Conservation (phyloP, 495 filamentous ascomycete genomes). For the Penicillium coprophilum region DNA sequence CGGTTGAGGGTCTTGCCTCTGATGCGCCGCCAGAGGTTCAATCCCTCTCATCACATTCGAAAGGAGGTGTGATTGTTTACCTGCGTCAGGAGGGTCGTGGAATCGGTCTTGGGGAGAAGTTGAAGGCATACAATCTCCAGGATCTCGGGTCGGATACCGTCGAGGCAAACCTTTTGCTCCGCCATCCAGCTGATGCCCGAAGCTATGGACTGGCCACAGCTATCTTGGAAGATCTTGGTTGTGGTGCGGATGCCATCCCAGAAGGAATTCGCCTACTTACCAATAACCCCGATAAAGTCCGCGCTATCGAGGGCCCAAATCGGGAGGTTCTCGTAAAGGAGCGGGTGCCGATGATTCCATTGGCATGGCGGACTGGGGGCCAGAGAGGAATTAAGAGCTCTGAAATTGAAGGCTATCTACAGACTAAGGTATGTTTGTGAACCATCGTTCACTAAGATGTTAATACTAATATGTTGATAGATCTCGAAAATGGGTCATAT, state of each 20-base stretch:
- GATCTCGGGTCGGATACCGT: slow-evolving; percentile 95
- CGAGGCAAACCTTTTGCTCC: slow-evolving; percentile 86
- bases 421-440: slow-evolving; percentile 69
- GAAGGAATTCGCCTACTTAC: slow-evolving; percentile 80
- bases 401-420: slow-evolving; percentile 90
- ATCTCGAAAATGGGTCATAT: slow-evolving; percentile 75
- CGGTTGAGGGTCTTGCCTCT: slow-evolving; percentile 40
- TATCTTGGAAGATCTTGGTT: slow-evolving; percentile 82
- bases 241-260: slow-evolving; percentile 56
- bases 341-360: slow-evolving; percentile 91
- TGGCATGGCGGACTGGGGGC: slow-evolving; percentile 82
- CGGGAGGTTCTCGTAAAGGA: slow-evolving; percentile 86
- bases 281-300: slow-evolving; percentile 98
- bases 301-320: slow-evolving; percentile 88
- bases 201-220: slow-evolving; percentile 94
- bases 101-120: slow-evolving; percentile 90
- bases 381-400: slow-evolving; percentile 78
- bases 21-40: slow-evolving; percentile 35
- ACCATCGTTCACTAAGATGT: background rate
- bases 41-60: slow-evolving; percentile 51
- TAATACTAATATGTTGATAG: slow-evolving; percentile 29
- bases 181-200: slow-evolving; percentile 91
- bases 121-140: slow-evolving; percentile 97
- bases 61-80: slow-evolving; percentile 90
- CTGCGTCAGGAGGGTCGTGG: slow-evolving; percentile 93